Evolutionary conservation across 495 filamentous ascomycete genomes (phyloP).

Genomic region (Penicillium verhagenii): DNA sequence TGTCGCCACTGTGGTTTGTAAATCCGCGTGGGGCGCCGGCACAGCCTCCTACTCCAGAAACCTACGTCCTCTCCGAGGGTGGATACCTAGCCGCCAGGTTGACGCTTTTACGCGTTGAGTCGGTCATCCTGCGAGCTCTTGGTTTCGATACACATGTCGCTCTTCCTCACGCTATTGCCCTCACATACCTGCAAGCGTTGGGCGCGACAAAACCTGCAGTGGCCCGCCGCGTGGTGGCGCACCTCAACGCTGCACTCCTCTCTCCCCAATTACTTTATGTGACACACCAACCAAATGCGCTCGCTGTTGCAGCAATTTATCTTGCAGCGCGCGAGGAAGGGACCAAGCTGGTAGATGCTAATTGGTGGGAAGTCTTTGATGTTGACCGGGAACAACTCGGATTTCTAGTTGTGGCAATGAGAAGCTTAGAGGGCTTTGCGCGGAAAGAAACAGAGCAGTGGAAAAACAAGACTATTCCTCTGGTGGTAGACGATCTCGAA

Average conservation of each 20-base stretch:
- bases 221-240: slow-evolving; percentile 61
- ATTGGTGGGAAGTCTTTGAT: slow-evolving; percentile 99
- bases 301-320: slow-evolving; percentile 89
- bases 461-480: slow-evolving; percentile 38
- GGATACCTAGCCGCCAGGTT: slow-evolving; percentile 61
- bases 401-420: slow-evolving; percentile 85
- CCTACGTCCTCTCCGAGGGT: slow-evolving; percentile 73
- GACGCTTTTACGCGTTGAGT: slow-evolving; percentile 67
- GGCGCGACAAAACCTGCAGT: slow-evolving; percentile 55
- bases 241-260: slow-evolving; percentile 80
- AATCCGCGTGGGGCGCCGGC: slow-evolving; percentile 30
- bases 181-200: slow-evolving; percentile 91
- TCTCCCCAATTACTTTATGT: slow-evolving; percentile 88
- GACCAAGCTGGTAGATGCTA: slow-evolving; percentile 71
- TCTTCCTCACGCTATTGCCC: slow-evolving; percentile 80
- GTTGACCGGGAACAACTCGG: slow-evolving; percentile 95
- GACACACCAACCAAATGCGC: slow-evolving; percentile 81
- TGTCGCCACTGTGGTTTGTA: slow-evolving; percentile 59
- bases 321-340: slow-evolving; percentile 77
- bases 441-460: slow-evolving; percentile 50
- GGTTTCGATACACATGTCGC: slow-evolving; percentile 81
- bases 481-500: slow-evolving; percentile 57
- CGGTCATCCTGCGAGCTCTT: slow-evolving; percentile 68
- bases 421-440: slow-evolving; percentile 74
- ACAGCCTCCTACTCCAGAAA: slow-evolving; percentile 47